Evolutionary conservation across 768 basidiomycete genomes (phyloP).

Genomic region (Dentipellis sp.): DNA sequence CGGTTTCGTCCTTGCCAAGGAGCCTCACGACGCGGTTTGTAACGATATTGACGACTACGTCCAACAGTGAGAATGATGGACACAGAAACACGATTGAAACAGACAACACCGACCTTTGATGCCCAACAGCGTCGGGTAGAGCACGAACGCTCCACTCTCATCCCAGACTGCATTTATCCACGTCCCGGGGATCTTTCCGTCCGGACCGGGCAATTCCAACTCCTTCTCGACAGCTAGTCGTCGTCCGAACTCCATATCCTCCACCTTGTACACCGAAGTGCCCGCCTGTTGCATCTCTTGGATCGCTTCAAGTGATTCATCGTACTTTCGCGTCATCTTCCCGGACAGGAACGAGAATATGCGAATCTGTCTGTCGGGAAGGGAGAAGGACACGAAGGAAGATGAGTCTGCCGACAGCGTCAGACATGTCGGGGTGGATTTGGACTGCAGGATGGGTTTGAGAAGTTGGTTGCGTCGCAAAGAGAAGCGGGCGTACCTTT

Average conservation of each 20-base stretch:
- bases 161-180: constrained; percentile 96
- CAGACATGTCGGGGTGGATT: constrained; percentile 86
- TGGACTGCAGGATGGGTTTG: constrained; percentile 44
- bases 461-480: background rate
- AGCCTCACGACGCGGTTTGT: constrained; percentile 87
- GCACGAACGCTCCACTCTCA: constrained; percentile 88
- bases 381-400: constrained; percentile 87
- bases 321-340: constrained; percentile 87
- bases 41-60: constrained; percentile 82
- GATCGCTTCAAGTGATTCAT: constrained; percentile 86
- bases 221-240: constrained; percentile 90
- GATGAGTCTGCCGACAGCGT: constrained; percentile 84
- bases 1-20: constrained; percentile 89
- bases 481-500: constrained; percentile 47
- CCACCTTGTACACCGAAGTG: constrained; percentile 83
- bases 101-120: constrained; percentile 64
- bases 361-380: constrained; percentile 90
- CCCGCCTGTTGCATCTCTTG: constrained; percentile 99
- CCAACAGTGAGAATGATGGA: background rate
- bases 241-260: constrained; percentile 99
- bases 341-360: constrained; percentile 88
- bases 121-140: constrained; percentile 90
- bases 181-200: constrained; percentile 61
- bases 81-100: background rate
- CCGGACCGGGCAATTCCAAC: constrained; percentile 72